Conservation (phyloP, 495 filamentous ascomycete genomes). For the Neurospora pannonica region DNA sequence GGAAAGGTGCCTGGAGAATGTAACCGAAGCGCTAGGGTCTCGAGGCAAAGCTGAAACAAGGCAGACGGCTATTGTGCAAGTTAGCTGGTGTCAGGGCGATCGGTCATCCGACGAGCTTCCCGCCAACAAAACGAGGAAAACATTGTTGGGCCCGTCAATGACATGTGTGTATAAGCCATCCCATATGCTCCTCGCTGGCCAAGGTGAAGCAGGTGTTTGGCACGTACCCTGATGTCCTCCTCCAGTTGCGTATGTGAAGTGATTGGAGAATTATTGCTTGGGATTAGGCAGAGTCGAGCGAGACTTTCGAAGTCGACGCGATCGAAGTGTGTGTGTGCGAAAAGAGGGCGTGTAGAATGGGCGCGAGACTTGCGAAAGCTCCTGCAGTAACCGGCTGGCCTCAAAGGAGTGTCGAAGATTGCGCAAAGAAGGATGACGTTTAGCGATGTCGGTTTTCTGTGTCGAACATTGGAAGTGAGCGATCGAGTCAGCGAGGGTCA, state of each 20-base stretch:
- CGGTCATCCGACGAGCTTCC: slow-evolving; percentile 8
- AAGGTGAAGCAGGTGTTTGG: not conserved
- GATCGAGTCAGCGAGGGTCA: slow-evolving; percentile 19
- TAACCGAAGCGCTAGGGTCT: not conserved
- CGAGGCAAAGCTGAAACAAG: slow-evolving; percentile 26
- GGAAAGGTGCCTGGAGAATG: slow-evolving; percentile 2
- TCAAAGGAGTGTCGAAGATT: slow-evolving; percentile 60
- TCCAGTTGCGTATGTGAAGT: not conserved
- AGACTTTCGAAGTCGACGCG: slow-evolving; percentile 26
- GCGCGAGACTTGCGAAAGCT: slow-evolving; percentile 42
- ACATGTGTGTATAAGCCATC: not conserved
- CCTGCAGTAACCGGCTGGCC: slow-evolving; percentile 91
- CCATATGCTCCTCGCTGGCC: not conserved
- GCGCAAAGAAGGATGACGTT: slow-evolving; percentile 21
- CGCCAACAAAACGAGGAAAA: not conserved
- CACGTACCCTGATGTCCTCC: not conserved
- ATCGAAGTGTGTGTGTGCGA: slow-evolving; percentile 29
- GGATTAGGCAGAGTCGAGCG: slow-evolving; percentile 15
- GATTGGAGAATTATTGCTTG: slow-evolving; percentile 1
- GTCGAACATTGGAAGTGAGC: not conserved
- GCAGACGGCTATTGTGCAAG: slow-evolving; percentile 16
- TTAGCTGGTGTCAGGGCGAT: slow-evolving; percentile 19
- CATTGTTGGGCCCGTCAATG: not conserved
- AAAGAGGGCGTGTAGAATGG: slow-evolving; percentile 3
- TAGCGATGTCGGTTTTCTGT: slow-evolving; percentile 18